A percentile compares a stretch with the other conserved stretches of the same genome.
Conservation (phyloP, 306 rosid genomes). For the Citrullus amarus region DNA sequence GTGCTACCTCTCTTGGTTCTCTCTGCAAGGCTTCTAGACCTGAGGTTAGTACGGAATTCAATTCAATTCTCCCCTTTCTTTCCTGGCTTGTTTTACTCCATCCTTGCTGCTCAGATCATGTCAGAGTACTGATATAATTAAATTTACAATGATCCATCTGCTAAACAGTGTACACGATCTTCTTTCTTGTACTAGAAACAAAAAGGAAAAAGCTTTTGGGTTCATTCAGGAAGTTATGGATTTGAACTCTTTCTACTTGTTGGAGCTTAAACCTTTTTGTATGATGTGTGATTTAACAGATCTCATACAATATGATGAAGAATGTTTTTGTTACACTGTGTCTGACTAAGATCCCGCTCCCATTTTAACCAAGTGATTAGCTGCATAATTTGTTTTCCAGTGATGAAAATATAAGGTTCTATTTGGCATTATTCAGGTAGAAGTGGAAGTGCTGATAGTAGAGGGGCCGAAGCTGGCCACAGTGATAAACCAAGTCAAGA, state of each 20-base stretch:
- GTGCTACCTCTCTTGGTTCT: conserved; percentile 55
- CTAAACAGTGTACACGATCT: too few species aligned
- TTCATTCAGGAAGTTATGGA: too few species aligned
- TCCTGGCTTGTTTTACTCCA: too few species aligned
- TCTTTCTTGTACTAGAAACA: too few species aligned
- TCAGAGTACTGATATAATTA: too few species aligned
- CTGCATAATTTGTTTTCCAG: neutral
- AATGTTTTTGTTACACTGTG: neutral
- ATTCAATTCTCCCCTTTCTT: neutral
- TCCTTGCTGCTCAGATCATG: neutral
- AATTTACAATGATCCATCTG: too few species aligned
- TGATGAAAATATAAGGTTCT: neutral
- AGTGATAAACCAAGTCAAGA: conserved; percentile 82
- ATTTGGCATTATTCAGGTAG: conserved; percentile 36
- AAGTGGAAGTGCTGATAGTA: conserved; percentile 78
- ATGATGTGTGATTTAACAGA: too few species aligned
- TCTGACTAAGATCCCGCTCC: neutral
- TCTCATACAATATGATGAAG: neutral
- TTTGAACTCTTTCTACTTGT: too few species aligned
- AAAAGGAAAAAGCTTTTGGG: too few species aligned
- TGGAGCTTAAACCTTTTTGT: too few species aligned
- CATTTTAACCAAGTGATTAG: neutral
- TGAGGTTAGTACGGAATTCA: conserved; percentile 35
- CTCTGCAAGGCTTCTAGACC: conserved; percentile 85
- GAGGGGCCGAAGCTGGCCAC: conserved; percentile 76